Evolutionary conservation across 805 yeast genomes (phyloP), one percentile per base, ranked within the genome.

Genomic region (Nakazawaea ernobii): DNA sequence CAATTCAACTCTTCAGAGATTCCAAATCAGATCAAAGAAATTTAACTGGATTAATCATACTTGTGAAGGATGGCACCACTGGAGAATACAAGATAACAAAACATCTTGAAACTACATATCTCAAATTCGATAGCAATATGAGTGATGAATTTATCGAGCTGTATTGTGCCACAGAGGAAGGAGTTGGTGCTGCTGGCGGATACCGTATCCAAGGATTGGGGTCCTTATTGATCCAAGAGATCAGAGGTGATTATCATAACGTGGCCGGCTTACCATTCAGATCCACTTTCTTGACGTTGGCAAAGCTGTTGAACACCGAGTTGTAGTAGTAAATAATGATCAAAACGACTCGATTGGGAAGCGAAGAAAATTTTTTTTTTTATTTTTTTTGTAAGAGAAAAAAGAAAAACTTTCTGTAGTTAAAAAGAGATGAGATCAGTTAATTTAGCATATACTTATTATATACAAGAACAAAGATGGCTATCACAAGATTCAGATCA

Each of bases 121-220:
- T 77, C 4, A 46, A 55, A 17, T 68, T 79, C 57, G 78, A 77
- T 46, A 52, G 65, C 8, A 49, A 59, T 1, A 63, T 81, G 11
- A 71, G 80, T 1, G 80, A 79, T 53, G 78, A 70, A n/a, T 69
- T 82, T 35, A 57, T 92, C 4, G 58, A 74, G 26, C 67, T 71
- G 13, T 92, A 92, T 61, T 84, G 86, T 9, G 73, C 72, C 2
- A 67, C 82, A 2, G 83, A 75, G 20, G 97, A 92, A 60, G 98
- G 94, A 1, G 48, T 71, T 7, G 74, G 75, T 42, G 97, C 87
- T 1, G 96, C 98, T 2, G 99, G 97, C 6, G 99, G 99, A 0
- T 91, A 87, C 67, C 82, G 81, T 55, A 82, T 85, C 50, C 98
- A 92, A 64, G 86, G 83, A 0, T 60, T 62, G 8, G 94, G 95